phyloP scores from a whole-genome alignment of 2,329 filamentous ascomycete genomes.

The Pseudogymnoascus sp. region DNA sequence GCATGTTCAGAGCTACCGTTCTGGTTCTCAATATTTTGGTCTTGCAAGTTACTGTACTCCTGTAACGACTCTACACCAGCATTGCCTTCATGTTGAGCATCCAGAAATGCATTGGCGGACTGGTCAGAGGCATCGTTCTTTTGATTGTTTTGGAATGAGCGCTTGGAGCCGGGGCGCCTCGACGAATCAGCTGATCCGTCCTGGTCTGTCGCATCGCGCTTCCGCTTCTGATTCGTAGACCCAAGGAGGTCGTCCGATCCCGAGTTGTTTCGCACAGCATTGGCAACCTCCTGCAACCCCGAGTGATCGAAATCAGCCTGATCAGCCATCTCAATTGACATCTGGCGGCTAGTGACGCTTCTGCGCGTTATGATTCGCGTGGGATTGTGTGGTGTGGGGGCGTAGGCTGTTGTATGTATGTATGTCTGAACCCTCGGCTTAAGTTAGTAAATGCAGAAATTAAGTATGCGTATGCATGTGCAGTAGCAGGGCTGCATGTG shows the following conservation, averaged over 20 bases:
- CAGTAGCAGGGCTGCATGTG: conserved; percentile 4
- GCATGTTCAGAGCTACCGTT: conserved; percentile 45
- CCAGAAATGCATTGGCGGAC: conserved; percentile 12
- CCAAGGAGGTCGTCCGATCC: conserved; percentile 19
- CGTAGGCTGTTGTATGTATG: background rate
- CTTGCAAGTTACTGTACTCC: conserved; percentile 36
- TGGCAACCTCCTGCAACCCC: conserved; percentile 31
- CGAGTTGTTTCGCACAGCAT: conserved; percentile 27
- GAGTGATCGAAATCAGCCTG: conserved; percentile 29
- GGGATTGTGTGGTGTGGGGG: conserved; percentile 11
- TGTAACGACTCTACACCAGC: conserved; percentile 27
- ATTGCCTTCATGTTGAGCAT: conserved; percentile 21
- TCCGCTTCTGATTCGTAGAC: conserved; percentile 25
- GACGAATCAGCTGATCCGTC: conserved; percentile 28
- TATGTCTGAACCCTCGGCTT: background rate
- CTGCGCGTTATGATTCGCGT: conserved; percentile 25
- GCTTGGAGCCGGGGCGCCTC: conserved; percentile 28
- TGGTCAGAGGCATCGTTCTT: conserved; percentile 23
- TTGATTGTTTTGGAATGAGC: conserved; percentile 12
- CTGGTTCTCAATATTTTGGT: conserved; percentile 38
- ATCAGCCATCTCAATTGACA: conserved; percentile 26
- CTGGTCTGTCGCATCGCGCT: conserved; percentile 26
- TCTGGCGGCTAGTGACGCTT: conserved; percentile 19
- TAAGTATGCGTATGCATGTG: conserved; percentile 4
- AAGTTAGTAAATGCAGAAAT: conserved; percentile 7